Evolutionary conservation across 2,329 filamentous ascomycete genomes (phyloP), one percentile per base, ranked within the genome.

Genomic region (Cladobotryum mycophilum): DNA sequence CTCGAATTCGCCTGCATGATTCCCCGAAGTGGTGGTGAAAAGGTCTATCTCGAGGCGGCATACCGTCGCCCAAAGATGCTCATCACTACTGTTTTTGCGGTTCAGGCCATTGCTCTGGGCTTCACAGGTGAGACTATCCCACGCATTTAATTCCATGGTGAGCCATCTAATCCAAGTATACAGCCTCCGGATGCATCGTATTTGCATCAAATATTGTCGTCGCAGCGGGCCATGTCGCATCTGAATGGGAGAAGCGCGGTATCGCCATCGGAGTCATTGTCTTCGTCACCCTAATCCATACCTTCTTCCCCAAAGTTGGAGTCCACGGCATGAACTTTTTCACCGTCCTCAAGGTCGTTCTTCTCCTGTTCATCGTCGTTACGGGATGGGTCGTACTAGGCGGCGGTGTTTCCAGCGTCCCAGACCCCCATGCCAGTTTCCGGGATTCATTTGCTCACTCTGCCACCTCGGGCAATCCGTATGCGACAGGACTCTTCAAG

Each of bases 1-100:
- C 53, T 56, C 5, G 54, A 56, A 35, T 55, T 56, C 37, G 54
- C 54, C 3, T 56, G 54, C 42, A 55, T 56, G 54, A 56, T 56
- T 17, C 54, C 54, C 13, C 53, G 54, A 20, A 56, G 54, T 30
- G 54, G 54, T 25, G 54, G 54, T 38, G 54, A 56, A 52, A 56
- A 56, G 45, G 50, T 56, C 17, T 56, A 56, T 45, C 54, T 56
- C 17, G 54, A 56, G 17, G 54, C 54, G 14, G 49, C 54, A 22
- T 56, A 56, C 9, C 33, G 41, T 20, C 47, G 53, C n/a, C 54
- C 54, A 15, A 55, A 53, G 45, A 55, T 53, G 53, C 48, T 56
- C 5, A 55, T 56, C 8, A 56, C 54, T 8, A 55, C 48, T 7
- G 45, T 56, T 4, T 56, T 56, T 49, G 54, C 54, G 2, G 53